Percentiles rank a stretch among this genome's conserved stretches.
Conservation (phyloP, 2,329 filamentous ascomycete genomes). For the Trichoderma sp. region DNA sequence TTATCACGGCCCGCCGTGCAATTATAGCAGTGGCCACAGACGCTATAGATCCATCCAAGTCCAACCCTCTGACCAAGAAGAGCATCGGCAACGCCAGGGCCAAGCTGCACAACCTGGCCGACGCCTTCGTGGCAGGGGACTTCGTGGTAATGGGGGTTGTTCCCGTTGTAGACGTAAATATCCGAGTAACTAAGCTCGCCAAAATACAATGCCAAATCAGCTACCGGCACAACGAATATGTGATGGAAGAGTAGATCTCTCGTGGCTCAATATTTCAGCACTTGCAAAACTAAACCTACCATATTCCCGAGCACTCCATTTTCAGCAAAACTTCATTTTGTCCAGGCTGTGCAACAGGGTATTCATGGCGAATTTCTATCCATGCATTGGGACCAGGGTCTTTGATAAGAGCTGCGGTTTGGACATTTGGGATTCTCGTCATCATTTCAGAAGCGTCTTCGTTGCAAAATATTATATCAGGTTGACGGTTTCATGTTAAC, state of each 20-base stretch:
- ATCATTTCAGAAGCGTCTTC: not conserved
- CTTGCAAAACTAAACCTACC: not conserved
- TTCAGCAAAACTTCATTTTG: constrained; percentile 11
- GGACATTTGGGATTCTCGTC: not conserved
- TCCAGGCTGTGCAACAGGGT: constrained; percentile 2
- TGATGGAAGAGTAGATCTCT: not conserved
- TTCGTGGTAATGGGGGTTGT: not conserved
- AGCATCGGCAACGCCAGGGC: not conserved
- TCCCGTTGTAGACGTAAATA: not conserved
- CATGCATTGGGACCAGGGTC: constrained; percentile 3
- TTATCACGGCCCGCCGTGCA: not conserved
- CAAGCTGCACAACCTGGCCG: not conserved
- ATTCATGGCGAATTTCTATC: not conserved
- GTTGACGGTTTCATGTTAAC: no score
- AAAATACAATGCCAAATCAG: not conserved
- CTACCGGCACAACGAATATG: no score
- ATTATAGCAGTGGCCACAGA: constrained; percentile 12
- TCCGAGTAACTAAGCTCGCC: not conserved
- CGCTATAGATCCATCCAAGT: constrained; percentile 8
- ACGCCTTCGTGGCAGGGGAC: constrained; percentile 8
- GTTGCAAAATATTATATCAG: no score
- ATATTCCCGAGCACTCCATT: constrained; percentile 18
- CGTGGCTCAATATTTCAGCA: not conserved
- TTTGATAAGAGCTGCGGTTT: constrained; percentile 5
- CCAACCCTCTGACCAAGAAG: constrained; percentile 10